Evolutionary conservation across 805 yeast genomes (phyloP), one percentile per base, ranked within the genome.

Genomic region (Metschnikowia noctiluminum): DNA sequence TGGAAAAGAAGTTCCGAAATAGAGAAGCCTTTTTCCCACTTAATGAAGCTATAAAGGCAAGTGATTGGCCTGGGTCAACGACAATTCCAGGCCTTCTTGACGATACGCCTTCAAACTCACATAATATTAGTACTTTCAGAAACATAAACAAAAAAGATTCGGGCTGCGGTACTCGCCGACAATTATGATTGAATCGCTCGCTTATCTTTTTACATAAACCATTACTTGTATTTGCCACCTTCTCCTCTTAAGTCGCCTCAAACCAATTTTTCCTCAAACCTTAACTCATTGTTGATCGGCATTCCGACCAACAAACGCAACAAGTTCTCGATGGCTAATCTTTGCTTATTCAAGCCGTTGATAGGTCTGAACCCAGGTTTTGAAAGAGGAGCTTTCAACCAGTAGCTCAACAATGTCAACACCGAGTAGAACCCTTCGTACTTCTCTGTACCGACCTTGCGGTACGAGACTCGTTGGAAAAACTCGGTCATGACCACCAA

Each of bases 351-450:
- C 66, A 91, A 79, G 28, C 97, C 96, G 63, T 91, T 91, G 62
- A 91, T 88, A 31, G 96, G 85, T 65, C 88, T 85, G 71, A 77
- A 87, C 5, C 97, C 97, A 43, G 89, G 88, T 72, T 92, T 87
- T 43, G 96, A 84, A 60, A 91, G 80, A 56, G 98, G 98, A 2
- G 97, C 97, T 77, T 91, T 91, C 65, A 92, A 82, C 97, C 97
- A 91, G 74, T 91, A 91, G 63, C 91, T 81, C 68, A 91, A 78
- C 68, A 90, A 87, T 14, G 95, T 81, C 65, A 92, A 77, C 43
- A 92, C 91, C 26, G 96, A 82, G 72, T 91, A 89, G 73, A 91
- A 80, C 51, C 77, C 74, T 56, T 85, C 81, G 68, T 74, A 87
- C 39, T 76, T 70, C 28, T 62, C 71, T 35, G 70, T 76, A 11